Evolutionary conservation across 1,284 basidiomycete genomes (phyloP).

Genomic region (Ceratobasidium sp.): DNA sequence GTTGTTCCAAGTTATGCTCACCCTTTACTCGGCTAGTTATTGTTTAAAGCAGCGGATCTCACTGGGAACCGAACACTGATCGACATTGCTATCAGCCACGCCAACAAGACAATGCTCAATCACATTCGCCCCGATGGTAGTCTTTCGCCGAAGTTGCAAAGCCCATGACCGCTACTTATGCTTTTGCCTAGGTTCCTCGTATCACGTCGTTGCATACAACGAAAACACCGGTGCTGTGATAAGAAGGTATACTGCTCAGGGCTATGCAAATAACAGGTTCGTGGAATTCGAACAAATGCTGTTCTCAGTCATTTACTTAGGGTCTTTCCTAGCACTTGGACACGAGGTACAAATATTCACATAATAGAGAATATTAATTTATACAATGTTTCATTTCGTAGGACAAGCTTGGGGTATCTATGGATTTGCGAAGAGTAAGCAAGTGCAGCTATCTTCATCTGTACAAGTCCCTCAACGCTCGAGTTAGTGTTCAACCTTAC

Average conservation of each 20-base stretch:
- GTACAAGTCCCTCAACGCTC: not conserved
- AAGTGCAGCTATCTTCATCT: slow-evolving; percentile 10
- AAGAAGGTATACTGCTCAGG: slow-evolving; percentile 62
- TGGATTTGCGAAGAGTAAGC: slow-evolving; percentile 70
- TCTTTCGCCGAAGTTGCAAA: no score
- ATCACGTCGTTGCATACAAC: slow-evolving; percentile 72
- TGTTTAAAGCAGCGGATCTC: slow-evolving; percentile 62
- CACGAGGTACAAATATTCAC: slow-evolving; percentile 48
- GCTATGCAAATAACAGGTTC: slow-evolving; percentile 62
- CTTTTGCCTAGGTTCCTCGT: slow-evolving; percentile 68
- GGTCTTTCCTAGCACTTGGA: slow-evolving; percentile 65
- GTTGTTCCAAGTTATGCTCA: not conserved
- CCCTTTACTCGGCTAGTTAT: slow-evolving; percentile 48
- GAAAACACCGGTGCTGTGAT: slow-evolving; percentile 65
- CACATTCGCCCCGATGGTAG: slow-evolving; percentile 68
- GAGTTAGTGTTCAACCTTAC: slow-evolving; percentile 65
- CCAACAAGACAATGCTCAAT: slow-evolving; percentile 68
- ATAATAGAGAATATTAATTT: not conserved
- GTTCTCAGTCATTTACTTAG: not conserved
- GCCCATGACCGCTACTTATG: no score
- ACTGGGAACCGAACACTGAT: slow-evolving; percentile 63
- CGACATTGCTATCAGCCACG: slow-evolving; percentile 67
- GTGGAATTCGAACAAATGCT: not conserved
- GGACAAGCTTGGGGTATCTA: slow-evolving; percentile 75
- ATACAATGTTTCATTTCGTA: not conserved